Base-by-base conservation (phyloP, 768 basidiomycete species). In the Tylopilus balloui region DNA sequence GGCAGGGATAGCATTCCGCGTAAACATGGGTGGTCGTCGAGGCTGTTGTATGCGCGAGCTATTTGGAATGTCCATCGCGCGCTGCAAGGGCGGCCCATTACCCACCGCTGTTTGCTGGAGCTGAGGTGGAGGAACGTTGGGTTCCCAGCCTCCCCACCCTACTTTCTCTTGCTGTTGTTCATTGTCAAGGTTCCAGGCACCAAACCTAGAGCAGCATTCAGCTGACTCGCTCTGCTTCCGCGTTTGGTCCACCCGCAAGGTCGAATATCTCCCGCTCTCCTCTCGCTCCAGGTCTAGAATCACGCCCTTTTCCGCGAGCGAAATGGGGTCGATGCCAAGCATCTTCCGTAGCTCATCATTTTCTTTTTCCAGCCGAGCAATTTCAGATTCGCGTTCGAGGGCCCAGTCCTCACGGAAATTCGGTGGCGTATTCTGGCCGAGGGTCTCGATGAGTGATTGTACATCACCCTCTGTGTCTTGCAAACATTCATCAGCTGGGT, bases 381-480 rank as follows among this genome's bases (percentile, higher is more conserved):
- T 90, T 71, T 98, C 96, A 53, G 72, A 70, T 65, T 98, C 95
- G 52, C 96, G 79, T 65, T 92, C 89, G 50, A 85, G 55, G 2
- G 88, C 84, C 90, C 95, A 97, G 67, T 98, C 92, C 35, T 76
- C 72, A 20, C 79, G 68, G 4, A 71, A 71, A 42, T 75, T 69
- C 25, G 65, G 47, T 32, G 70, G 71, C 42, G 63, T 53, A 41
- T 69, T 68, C 14, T 70, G 62, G 40, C 76, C 72, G 41, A 83
- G 68, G 13, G 70, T 53, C 20, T 76, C 70, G 12, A 80, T 58
- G 17, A 79, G 70, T 1, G 63, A 61, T 36, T 71, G 65, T 21
- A 79, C 65, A 50, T 78, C 73, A 25, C 68, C 58, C 25, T 73
- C 54, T 23, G 73, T 66, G 11, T 71, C 57, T n/a, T 64, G 60